Evolutionary conservation across 495 filamentous ascomycete genomes (phyloP), one percentile per base, ranked within the genome.

Genomic region (Penicillium arizonense): DNA sequence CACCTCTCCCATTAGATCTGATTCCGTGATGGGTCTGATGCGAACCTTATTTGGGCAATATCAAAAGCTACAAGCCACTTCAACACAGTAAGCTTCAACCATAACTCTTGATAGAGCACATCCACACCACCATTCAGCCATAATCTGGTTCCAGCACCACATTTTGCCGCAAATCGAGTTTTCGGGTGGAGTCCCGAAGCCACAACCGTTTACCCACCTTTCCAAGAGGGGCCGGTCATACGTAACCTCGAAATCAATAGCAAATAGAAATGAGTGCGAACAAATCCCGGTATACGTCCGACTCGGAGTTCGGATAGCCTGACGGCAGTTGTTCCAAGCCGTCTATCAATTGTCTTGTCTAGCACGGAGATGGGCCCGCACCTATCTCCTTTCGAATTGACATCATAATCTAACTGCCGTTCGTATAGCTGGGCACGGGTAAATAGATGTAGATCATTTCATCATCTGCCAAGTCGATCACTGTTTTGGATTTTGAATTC

Each of bases 131-230:
- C 24, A 4, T 26, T 5, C 28, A 9, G 28, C 6, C 9, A 30
- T 30, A 30, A 30, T 7, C 6, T 10, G 28, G 6, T 30, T 30
- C 28, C 28, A 30, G 28, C 28, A 37, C 21, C 7, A 20, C 24
- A n/a, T 51, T 56, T 55, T 58, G 54, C 58, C 45, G 44, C 35
- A 37, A 28, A 40, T 38, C 34, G 46, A 56, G 35, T 47, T 52
- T 26, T 47, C 49, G 42, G 56, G 44, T 56, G 52, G 52, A 59
- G 55, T 47, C 23, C 57, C 60, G 57, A 58, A 63, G 52, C 57
- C 57, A 63, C 60, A 56, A 44, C 60, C 63, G 55, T 30, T 41
- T 45, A 57, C 44, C 52, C 57, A 47, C 57, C 48, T 48, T 41
- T 35, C 8, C 44, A 30, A 30, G 36, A 41, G 21, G 24, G 48